Conservation (phyloP, 2,329 filamentous ascomycete genomes). For the Fusarium pininemorale region DNA sequence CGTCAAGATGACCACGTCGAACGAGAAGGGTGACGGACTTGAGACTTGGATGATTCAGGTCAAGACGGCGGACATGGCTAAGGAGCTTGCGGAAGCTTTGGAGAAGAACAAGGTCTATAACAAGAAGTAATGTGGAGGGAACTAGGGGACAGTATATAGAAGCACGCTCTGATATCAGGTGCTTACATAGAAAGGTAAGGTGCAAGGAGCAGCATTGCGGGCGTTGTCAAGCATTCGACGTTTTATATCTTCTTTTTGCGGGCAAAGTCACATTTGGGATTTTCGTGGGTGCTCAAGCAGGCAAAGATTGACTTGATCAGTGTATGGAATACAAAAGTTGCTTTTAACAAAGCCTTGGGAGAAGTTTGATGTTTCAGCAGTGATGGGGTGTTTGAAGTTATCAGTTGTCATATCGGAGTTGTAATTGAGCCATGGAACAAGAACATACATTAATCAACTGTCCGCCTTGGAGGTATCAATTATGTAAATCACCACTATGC, state of each 20-base stretch:
- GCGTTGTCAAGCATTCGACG: conserved; percentile 38
- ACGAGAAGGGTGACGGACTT: conserved; percentile 65
- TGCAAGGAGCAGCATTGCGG: conserved; percentile 35
- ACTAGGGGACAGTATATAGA: conserved; percentile 35
- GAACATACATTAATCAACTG: background rate
- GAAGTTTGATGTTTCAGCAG: background rate
- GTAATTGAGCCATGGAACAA: background rate
- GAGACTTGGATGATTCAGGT: conserved; percentile 79
- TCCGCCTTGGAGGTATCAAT: background rate
- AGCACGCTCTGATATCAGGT: conserved; percentile 18
- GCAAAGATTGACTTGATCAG: conserved; percentile 38
- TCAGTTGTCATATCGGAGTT: background rate
- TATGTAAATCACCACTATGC: background rate
- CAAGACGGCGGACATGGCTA: conserved; percentile 69
- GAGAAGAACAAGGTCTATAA: conserved; percentile 66
- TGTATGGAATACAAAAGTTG: conserved; percentile 39
- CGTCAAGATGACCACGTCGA: conserved; percentile 66
- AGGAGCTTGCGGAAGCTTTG: conserved; percentile 60
- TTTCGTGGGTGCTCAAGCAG: conserved; percentile 18
- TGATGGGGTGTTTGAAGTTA: background rate
- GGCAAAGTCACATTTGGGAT: conserved; percentile 1
- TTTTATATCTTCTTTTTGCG: conserved; percentile 17
- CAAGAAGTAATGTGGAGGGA: conserved; percentile 54
- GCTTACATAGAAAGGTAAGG: conserved; percentile 44
- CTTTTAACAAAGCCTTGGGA: conserved; percentile 4